Conservation (phyloP, 2,329 filamentous ascomycete species). For the Huntiella decipiens region DNA sequence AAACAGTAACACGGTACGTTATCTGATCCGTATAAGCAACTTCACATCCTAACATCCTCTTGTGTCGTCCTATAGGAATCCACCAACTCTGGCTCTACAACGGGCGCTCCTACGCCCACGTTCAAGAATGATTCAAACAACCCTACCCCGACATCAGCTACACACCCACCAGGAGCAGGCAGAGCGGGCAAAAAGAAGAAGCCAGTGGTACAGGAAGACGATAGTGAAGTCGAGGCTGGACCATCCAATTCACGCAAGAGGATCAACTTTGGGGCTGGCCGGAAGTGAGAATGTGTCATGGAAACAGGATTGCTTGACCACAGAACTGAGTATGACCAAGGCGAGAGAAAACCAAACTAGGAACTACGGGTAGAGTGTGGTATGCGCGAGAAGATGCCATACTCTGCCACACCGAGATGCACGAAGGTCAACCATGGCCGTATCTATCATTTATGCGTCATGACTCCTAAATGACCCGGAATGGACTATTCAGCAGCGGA, state of each 20-base stretch:
- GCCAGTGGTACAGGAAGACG: constrained; percentile 29
- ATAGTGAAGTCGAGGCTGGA: constrained; percentile 43
- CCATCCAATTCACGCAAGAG: constrained; percentile 32
- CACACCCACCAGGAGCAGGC: constrained; percentile 34
- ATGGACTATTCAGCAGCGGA: too few species aligned
- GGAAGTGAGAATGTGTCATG: constrained; percentile 22
- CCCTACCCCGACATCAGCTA: constrained; percentile 29
- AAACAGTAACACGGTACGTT: constrained; percentile 19
- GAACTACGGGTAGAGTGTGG: too few species aligned
- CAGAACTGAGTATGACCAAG: too few species aligned
- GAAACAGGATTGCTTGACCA: too few species aligned
- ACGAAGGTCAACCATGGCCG: too few species aligned
- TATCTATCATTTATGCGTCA: too few species aligned
- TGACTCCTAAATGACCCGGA: too few species aligned
- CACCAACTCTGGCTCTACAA: constrained; percentile 26
- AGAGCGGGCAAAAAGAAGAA: constrained; percentile 31
- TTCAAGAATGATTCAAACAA: constrained; percentile 21
- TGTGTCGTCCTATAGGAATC: constrained; percentile 19
- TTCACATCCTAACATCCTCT: constrained; percentile 5
- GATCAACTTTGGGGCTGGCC: constrained; percentile 36
- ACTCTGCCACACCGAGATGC: too few species aligned
- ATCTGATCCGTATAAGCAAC: constrained; percentile 3
- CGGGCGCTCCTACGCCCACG: constrained; percentile 35
- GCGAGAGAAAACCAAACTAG: too few species aligned
- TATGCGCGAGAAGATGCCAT: too few species aligned